A percentile compares a stretch with the other conserved stretches of the same genome.
Conservation (phyloP, 2,329 filamentous ascomycete species). For the Penicillium sp. region DNA sequence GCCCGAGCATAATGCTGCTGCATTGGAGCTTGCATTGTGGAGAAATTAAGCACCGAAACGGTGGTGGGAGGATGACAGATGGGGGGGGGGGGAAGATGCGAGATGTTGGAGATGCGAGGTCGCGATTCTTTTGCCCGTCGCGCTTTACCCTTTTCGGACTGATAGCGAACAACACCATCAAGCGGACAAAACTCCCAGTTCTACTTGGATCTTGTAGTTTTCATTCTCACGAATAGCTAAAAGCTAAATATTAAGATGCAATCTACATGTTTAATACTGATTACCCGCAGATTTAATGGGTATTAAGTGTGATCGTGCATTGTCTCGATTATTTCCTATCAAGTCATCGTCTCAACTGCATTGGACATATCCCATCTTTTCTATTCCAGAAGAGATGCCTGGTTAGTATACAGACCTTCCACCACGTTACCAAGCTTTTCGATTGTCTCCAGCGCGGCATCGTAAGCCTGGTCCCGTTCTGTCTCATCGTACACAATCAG, state of each 20-base stretch:
- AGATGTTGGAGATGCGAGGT: slow-evolving; percentile 27
- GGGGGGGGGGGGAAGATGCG: slow-evolving; percentile 20
- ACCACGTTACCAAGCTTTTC: slow-evolving; percentile 97
- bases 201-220: background rate
- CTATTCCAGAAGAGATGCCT: slow-evolving; percentile 90
- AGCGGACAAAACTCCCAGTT: background rate
- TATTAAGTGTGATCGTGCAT: slow-evolving; percentile 12
- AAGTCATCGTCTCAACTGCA: slow-evolving; percentile 27
- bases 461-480: slow-evolving; percentile 88
- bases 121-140: slow-evolving; percentile 38
- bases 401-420: slow-evolving; percentile 95
- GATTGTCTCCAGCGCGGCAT: slow-evolving; percentile 89
- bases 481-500: slow-evolving; percentile 97
- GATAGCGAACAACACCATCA: slow-evolving; percentile 13
- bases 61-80: slow-evolving; percentile 16
- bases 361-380: slow-evolving; percentile 23
- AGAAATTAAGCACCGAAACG: slow-evolving; percentile 11
- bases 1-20: slow-evolving; percentile 45
- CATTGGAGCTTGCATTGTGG: slow-evolving; percentile 42
- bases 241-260: too few relatives aligned
- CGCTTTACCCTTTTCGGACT: slow-evolving; percentile 39
- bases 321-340: slow-evolving; percentile 22
- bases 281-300: background rate
- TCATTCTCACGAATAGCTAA: background rate
- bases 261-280: background rate